These are phyloP conservation scores for Pythium sp. DNA, from an alignment of 352 stramenopile genomes.

Conservation along the genomic window DNA sequence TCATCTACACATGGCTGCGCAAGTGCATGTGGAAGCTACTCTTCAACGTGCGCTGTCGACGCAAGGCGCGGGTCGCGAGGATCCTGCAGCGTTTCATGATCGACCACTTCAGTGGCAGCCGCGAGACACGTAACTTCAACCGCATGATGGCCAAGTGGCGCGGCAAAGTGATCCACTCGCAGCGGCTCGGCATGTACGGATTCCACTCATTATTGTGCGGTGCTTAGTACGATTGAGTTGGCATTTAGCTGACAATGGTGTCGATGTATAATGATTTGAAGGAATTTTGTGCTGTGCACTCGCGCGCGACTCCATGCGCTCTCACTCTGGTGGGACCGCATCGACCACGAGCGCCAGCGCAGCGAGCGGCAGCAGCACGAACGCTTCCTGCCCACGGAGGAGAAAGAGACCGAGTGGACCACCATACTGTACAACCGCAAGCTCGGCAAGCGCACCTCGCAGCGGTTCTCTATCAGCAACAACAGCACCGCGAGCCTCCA, in stretches of 20 bases:
- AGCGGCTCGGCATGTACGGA: slow-evolving; percentile 42
- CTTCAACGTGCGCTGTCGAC: slow-evolving; percentile 46
- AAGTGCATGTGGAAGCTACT: slow-evolving; percentile 72
- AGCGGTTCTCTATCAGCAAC: not conserved
- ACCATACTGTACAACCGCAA: slow-evolving; percentile 17
- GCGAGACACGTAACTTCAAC: slow-evolving; percentile 70
- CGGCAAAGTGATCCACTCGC: slow-evolving; percentile 64
- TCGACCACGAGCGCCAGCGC: slow-evolving; percentile 67
- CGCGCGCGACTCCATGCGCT: slow-evolving; percentile 53
- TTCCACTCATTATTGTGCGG: not conserved
- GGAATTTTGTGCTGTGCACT: slow-evolving; percentile 47
- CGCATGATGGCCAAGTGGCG: slow-evolving; percentile 75
- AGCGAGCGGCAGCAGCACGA: slow-evolving; percentile 46
- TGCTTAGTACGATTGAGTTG: too few species aligned
- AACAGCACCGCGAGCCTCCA: slow-evolving; percentile 3
- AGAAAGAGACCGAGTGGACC: slow-evolving; percentile 34
- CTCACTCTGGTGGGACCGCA: slow-evolving; percentile 57
- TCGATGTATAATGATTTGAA: too few species aligned
- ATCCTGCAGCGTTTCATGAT: slow-evolving; percentile 60
- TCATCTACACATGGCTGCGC: slow-evolving; percentile 67
- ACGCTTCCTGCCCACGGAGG: slow-evolving; percentile 26
- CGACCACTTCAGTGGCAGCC: slow-evolving; percentile 47
- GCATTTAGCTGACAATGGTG: too few species aligned
- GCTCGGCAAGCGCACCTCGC: slow-evolving; percentile 7
- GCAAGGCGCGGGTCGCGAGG: slow-evolving; percentile 28